phyloP scores from a whole-genome alignment of 2,329 filamentous ascomycete genomes.

The Metarhizium anisopliae region DNA sequence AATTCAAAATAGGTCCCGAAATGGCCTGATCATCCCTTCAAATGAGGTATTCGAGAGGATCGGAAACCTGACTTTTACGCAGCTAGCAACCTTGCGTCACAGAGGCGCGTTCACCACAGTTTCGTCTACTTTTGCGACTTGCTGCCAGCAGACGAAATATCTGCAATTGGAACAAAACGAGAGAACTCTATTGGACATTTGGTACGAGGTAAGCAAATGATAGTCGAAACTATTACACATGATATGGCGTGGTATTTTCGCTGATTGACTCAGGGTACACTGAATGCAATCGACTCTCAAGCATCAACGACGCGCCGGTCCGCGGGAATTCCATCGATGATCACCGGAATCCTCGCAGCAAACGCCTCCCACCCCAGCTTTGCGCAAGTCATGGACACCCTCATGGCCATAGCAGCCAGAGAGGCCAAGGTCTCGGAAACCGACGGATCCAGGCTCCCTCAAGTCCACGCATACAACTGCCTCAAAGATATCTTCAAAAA shows the following conservation, averaged over 20 bases:
- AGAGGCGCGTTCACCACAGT: constrained; percentile 91
- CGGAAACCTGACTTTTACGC: constrained; percentile 68
- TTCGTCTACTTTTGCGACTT: constrained; percentile 74
- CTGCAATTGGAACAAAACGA: constrained; percentile 21
- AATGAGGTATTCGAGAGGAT: constrained; percentile 52
- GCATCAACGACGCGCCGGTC: constrained; percentile 81
- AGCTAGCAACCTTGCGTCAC: constrained; percentile 76
- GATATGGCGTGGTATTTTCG: background rate
- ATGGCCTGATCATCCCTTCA: constrained; percentile 37
- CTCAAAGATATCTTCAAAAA: constrained; percentile 87
- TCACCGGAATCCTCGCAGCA: constrained; percentile 70
- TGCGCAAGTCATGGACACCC: constrained; percentile 51
- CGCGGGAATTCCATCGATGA: constrained; percentile 80
- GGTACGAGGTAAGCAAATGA: constrained; percentile 54
- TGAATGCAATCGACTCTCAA: constrained; percentile 64
- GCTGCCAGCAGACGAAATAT: constrained; percentile 58
- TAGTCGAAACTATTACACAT: background rate
- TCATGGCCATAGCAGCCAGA: constrained; percentile 49
- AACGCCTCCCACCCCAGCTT: constrained; percentile 53
- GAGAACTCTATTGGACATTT: constrained; percentile 47
- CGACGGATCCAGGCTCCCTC: constrained; percentile 62
- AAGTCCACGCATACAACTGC: constrained; percentile 93
- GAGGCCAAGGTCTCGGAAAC: constrained; percentile 46
- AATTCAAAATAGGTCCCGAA: constrained; percentile 35
- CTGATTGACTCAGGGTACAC: constrained; percentile 39